phyloP scores from a whole-genome alignment of 2,329 filamentous ascomycete species.

The Fusarium musae region DNA sequence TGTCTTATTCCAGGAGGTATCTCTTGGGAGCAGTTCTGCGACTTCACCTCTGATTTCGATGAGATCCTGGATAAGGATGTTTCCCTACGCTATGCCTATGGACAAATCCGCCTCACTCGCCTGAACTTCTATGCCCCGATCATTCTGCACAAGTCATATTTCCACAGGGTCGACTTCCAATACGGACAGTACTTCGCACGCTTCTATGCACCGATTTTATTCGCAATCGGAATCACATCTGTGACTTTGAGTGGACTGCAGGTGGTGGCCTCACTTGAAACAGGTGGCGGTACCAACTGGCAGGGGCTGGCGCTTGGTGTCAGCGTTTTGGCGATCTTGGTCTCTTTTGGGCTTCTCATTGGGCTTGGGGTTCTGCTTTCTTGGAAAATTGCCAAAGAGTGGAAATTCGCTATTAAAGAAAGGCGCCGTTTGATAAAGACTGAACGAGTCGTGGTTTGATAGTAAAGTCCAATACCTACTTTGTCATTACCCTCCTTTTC shows the following conservation, averaged over 20 bases:
- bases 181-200: not conserved
- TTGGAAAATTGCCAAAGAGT: not conserved
- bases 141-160: not conserved
- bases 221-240: not conserved
- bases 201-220: not conserved
- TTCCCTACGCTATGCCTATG: not conserved
- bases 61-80: not conserved
- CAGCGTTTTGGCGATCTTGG: not conserved
- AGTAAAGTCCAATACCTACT: too few relatives aligned
- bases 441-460: not conserved
- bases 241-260: not conserved
- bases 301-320: not conserved
- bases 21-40: not conserved
- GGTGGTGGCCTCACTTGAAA: slow-evolving; percentile 1
- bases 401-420: not conserved
- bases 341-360: not conserved
- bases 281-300: not conserved
- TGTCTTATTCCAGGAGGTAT: not conserved
- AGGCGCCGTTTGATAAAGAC: not conserved
- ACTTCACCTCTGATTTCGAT: not conserved
- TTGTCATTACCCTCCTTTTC: too few relatives aligned
- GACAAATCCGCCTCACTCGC: not conserved
- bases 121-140: not conserved
- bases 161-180: not conserved
- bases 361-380: not conserved